Conservation (phyloP, 192 early-diverging fungal species). For the Rhizophagus prolifer region DNA sequence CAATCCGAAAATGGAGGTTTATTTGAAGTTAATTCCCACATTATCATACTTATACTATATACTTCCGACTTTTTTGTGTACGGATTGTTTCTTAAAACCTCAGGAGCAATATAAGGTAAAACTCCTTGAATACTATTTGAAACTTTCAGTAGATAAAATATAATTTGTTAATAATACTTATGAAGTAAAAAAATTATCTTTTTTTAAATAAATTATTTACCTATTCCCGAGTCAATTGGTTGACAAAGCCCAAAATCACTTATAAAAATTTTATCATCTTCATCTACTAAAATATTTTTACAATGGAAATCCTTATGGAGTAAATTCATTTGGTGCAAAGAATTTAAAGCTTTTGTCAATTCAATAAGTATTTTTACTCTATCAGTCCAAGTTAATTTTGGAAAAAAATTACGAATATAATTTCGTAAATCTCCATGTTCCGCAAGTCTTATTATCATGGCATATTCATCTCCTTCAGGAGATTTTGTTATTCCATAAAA, state of each 20-base stretch:
- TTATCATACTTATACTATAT: conserved; percentile 43
- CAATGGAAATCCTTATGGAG: neutral
- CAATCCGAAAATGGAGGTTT: conserved; percentile 30
- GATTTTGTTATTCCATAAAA: neutral
- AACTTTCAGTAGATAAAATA: neutral
- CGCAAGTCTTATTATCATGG: neutral
- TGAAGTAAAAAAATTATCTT: no score
- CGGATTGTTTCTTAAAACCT: conserved; percentile 31
- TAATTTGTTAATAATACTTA: neutral
- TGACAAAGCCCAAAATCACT: conserved; percentile 39
- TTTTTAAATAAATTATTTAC: no score
- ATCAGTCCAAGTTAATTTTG: neutral
- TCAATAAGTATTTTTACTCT: neutral
- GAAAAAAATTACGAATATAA: neutral
- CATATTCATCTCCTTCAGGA: neutral
- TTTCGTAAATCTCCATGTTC: neutral
- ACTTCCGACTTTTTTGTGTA: conserved; percentile 41
- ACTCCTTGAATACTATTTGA: conserved; percentile 29
- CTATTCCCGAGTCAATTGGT: conserved; percentile 35
- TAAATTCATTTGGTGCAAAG: neutral
- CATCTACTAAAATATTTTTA: conserved; percentile 12
- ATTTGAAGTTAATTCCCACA: conserved; percentile 44
- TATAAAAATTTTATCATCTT: conserved; percentile 8
- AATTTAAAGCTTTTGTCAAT: neutral
- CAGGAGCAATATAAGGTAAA: conserved; percentile 44